A percentile compares a stretch with the other conserved stretches of the same genome.
Evolutionary conservation across 179 eudicot species (phyloP).

Genomic region (Pouteria campechiana): DNA sequence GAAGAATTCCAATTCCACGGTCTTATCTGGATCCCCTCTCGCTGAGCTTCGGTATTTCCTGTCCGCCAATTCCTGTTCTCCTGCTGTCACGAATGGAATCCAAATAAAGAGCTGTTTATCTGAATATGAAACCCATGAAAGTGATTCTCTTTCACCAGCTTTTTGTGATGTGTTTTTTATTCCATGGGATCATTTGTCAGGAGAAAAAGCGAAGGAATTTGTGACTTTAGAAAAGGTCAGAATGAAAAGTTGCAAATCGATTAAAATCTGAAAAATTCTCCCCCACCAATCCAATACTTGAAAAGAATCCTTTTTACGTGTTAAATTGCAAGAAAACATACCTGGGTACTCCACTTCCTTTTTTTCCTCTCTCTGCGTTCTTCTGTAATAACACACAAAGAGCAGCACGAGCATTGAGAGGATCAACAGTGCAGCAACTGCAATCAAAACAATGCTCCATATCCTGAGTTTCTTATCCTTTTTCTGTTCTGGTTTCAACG

Average conservation of each 20-base stretch:
- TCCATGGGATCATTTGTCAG: no score
- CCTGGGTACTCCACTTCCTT: slow-evolving; percentile 1
- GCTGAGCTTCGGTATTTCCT: slow-evolving; percentile 12
- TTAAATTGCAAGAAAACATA: not conserved
- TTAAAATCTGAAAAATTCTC: no score
- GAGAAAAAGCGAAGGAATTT: no score
- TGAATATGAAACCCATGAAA: no score
- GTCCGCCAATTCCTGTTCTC: slow-evolving; percentile 1
- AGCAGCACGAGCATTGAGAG: slow-evolving; percentile 4
- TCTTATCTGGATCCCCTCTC: slow-evolving; percentile 15
- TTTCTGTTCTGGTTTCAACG: not conserved
- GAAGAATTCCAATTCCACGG: slow-evolving; percentile 18
- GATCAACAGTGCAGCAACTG: slow-evolving; percentile 17
- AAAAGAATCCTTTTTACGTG: no score
- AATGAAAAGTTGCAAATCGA: no score
- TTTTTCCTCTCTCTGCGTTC: slow-evolving; percentile 2
- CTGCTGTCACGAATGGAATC: no score
- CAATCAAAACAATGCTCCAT: slow-evolving; percentile 25
- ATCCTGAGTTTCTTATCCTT: not conserved
- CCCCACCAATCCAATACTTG: no score
- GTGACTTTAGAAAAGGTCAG: no score
- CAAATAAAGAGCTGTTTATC: no score
- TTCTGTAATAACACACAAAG: slow-evolving; percentile 9
- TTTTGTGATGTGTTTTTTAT: no score
- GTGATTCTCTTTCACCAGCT: no score